Evolutionary conservation across 495 filamentous ascomycete species (phyloP).

Genomic region (Cercophora samala): DNA sequence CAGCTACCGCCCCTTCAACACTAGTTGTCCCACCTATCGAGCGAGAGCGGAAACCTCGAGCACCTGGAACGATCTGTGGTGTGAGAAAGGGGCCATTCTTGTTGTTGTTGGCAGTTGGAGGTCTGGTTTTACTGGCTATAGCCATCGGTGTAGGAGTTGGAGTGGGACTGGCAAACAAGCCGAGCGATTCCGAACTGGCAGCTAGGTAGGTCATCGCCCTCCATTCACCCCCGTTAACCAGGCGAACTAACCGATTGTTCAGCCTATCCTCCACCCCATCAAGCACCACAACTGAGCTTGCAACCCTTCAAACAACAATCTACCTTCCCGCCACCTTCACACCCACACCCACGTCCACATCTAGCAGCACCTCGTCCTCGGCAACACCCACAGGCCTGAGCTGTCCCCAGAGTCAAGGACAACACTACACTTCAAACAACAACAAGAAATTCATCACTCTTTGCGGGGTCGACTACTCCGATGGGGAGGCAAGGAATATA

Average conservation of each 20-base stretch:
- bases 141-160: conserved; percentile 26
- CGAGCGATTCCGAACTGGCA: background rate
- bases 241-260: background rate
- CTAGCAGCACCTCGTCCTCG: background rate
- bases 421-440: conserved; percentile 13
- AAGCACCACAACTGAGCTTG: background rate
- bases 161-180: conserved; percentile 18
- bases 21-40: conserved; percentile 15
- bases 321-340: background rate
- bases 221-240: background rate
- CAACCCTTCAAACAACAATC: conserved; percentile 3
- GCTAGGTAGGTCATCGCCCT: background rate
- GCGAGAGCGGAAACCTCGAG: background rate
- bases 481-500: conserved; percentile 19
- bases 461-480: conserved; percentile 26
- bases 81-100: conserved; percentile 17
- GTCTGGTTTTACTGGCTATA: conserved; percentile 19
- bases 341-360: background rate
- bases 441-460: conserved; percentile 20
- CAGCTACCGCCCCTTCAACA: conserved; percentile 1
- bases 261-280: background rate
- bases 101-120: conserved; percentile 15
- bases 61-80: conserved; percentile 15
- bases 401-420: conserved; percentile 18
- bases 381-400: background rate